A percentile compares a stretch with the other conserved stretches of the same genome.
phyloP scores from a whole-genome alignment of 2,329 filamentous ascomycete genomes.

The Fusarium aywerte region DNA sequence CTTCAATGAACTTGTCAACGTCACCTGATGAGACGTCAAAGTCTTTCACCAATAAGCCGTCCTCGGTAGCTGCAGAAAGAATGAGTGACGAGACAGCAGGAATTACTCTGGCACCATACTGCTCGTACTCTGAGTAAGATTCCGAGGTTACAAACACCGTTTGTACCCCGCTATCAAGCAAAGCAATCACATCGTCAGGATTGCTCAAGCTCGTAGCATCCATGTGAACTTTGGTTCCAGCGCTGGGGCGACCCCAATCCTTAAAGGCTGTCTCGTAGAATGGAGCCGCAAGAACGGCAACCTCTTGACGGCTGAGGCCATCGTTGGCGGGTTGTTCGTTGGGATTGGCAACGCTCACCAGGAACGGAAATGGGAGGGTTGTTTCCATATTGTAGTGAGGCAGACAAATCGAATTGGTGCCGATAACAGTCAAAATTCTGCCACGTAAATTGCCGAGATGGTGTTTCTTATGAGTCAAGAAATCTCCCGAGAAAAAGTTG shows the following conservation, averaged over 20 bases:
- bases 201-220: slow-evolving; percentile 78
- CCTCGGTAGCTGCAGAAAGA: slow-evolving; percentile 58
- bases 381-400: slow-evolving; percentile 65
- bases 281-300: slow-evolving; percentile 68
- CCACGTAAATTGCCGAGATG: slow-evolving; percentile 7
- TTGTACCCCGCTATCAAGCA: slow-evolving; percentile 86
- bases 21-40: slow-evolving; percentile 60
- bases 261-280: slow-evolving; percentile 66
- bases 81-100: slow-evolving; percentile 61
- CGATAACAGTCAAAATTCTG: not conserved
- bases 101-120: slow-evolving; percentile 67
- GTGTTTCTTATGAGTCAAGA: slow-evolving; percentile 42
- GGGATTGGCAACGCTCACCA: slow-evolving; percentile 66
- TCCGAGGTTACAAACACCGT: slow-evolving; percentile 83
- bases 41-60: slow-evolving; percentile 63
- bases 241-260: slow-evolving; percentile 60
- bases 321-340: slow-evolving; percentile 60
- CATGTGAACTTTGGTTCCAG: slow-evolving; percentile 73
- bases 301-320: slow-evolving; percentile 66
- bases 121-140: slow-evolving; percentile 69
- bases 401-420: slow-evolving; percentile 19
- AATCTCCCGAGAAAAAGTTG: slow-evolving; percentile 41
- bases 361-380: slow-evolving; percentile 70
- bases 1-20: slow-evolving; percentile 57
- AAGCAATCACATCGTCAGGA: slow-evolving; percentile 77